Base-by-base conservation (phyloP, 202 grass and related monocot genomes). In the Zizania palustris region DNA sequence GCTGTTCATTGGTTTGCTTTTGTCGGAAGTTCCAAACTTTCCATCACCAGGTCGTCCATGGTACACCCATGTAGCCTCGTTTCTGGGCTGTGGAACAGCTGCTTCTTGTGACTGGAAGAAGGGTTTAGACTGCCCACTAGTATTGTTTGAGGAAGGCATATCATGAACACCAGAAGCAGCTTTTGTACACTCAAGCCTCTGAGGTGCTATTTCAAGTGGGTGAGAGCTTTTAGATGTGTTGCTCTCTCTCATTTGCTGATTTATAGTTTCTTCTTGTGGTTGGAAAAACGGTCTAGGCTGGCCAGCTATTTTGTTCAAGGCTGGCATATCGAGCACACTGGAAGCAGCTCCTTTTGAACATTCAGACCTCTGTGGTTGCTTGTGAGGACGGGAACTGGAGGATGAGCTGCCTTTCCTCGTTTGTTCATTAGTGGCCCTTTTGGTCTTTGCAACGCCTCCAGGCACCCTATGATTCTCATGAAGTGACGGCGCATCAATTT, bases 91-190 rank as follows among this genome's bases (percentile, higher is more conserved):
- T 79, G 78, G 75, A 65, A 71, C 63, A 63, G 72, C 46, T 76
- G 57, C 51, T 66, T 91, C 88, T 35, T 83, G 86, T 56, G 85
- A 76, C 75, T 93, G 93, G 83, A 89, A 81, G 62, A 90, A 87
- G 35, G 72, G 60, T 57, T 87, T 91, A 37, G 67, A 63, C 63
- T 78, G 80, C 68, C 67, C 73, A 6, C 59, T 65, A 44, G 46
- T 40, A 60, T 64, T 60, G 67, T 79, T 85, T 60, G 45, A 54
- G 39, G 73, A 63, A 76, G 68, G 60, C 62, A 72, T 63, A 62
- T 84, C 80, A 81, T 67, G 80, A 33, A 50, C 48, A 63, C 74
- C 79, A 82, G 80, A 80, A 71, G 44, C 71, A 78, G 51, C 68
- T 87, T 90, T 85, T 42, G 78, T 16, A 49, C 74, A 74, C 33